Conservation (phyloP, 345 rosid genomes). For the Lenwebbia sp. region DNA sequence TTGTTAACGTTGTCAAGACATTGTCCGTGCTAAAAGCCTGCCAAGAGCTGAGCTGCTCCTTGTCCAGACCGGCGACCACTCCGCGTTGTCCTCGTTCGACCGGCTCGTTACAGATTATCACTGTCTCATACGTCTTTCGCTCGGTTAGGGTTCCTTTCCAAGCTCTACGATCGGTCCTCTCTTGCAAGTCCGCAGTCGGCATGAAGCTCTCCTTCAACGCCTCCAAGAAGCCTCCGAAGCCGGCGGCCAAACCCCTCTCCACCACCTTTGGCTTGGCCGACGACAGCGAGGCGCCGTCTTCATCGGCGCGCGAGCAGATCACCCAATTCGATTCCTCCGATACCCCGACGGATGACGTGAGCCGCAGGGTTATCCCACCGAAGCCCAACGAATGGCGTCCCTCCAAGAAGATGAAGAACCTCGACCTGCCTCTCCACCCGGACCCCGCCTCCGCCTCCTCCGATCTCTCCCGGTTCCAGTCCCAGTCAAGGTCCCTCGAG, state of each 20-base stretch:
- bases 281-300: not conserved
- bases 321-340: slow-evolving; percentile 52
- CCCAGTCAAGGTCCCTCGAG: slow-evolving; percentile 16
- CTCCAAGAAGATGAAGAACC: slow-evolving; percentile 54
- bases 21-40: too few relatives aligned
- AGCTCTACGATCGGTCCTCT: too few relatives aligned
- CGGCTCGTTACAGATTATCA: too few relatives aligned
- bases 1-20: too few relatives aligned
- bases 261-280: slow-evolving; percentile 4
- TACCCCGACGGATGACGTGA: slow-evolving; percentile 20
- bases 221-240: slow-evolving; percentile 30
- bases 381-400: slow-evolving; percentile 43
- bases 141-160: too few relatives aligned
- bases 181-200: too few relatives aligned
- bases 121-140: too few relatives aligned
- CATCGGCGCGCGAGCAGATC: slow-evolving; percentile 20
- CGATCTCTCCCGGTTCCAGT: slow-evolving; percentile 35
- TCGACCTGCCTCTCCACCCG: slow-evolving; percentile 33
- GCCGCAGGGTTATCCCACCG: slow-evolving; percentile 46
- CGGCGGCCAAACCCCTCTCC: slow-evolving; percentile 19
- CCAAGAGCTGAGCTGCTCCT: too few relatives aligned
- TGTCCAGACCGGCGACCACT: too few relatives aligned
- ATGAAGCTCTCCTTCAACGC: slow-evolving; percentile 54
- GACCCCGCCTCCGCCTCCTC: slow-evolving; percentile 18
- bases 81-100: too few relatives aligned